These are phyloP conservation scores for Crataegus laevigata DNA, from an alignment of 306 rosid genomes.

Conservation along the genomic window DNA sequence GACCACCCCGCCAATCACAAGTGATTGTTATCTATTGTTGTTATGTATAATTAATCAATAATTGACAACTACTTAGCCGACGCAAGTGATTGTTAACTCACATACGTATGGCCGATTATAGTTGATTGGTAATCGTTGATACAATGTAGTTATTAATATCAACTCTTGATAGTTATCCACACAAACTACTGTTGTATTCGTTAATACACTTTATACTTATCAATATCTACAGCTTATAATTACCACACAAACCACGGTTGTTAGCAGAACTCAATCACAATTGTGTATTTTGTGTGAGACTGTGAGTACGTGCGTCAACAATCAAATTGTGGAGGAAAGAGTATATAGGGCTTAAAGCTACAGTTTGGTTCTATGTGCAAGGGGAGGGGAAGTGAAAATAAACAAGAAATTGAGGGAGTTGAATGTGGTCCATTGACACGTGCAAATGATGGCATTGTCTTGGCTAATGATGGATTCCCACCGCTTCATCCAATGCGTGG, in stretches of 20 bases:
- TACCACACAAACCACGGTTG: background rate
- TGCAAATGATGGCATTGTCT: slow-evolving; percentile 79
- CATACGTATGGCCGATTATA: no score
- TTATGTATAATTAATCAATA: no score
- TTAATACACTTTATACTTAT: no score
- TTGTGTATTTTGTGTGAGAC: background rate
- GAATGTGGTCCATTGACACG: slow-evolving; percentile 71
- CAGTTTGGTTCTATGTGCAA: slow-evolving; percentile 5
- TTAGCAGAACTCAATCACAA: background rate
- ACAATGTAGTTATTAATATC: no score
- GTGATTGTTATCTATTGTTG: no score
- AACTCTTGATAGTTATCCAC: no score
- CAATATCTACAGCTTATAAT: background rate
- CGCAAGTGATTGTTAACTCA: no score
- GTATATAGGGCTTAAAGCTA: slow-evolving; percentile 3
- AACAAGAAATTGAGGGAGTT: background rate
- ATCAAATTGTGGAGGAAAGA: background rate
- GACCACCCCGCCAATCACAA: no score
- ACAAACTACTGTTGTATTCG: no score
- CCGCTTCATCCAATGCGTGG: slow-evolving; percentile 92
- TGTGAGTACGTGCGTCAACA: background rate
- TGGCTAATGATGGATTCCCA: slow-evolving; percentile 70
- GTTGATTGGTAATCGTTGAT: no score
- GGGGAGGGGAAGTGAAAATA: background rate
- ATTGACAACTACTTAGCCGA: no score